A percentile compares a stretch with the other conserved stretches of the same genome.
Conservation (phyloP, 208 protist genomes). For the Blastocrithidia nonstop region DNA sequence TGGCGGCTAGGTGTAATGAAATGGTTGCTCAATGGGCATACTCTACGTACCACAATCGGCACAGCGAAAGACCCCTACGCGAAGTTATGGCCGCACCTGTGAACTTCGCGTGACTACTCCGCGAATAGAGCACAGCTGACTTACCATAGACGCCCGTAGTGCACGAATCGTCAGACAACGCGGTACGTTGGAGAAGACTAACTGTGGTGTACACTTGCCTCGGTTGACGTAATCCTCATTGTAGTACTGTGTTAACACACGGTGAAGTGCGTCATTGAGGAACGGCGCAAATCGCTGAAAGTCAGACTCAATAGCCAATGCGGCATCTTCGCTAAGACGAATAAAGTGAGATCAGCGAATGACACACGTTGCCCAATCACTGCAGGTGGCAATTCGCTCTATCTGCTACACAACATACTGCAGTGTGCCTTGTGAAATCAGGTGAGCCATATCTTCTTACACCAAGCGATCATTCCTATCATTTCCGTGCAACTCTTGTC, state of each 20-base stretch:
- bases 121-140: constrained; percentile 87
- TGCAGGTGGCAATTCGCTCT: constrained; percentile 64
- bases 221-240: constrained; percentile 64
- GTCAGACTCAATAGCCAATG: constrained; percentile 55
- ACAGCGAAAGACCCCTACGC: constrained; percentile 95
- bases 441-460: neutral
- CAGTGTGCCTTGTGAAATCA: constrained; percentile 3
- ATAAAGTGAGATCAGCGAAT: constrained; percentile 64
- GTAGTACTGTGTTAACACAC: constrained; percentile 70
- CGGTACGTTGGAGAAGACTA: constrained; percentile 78
- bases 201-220: constrained; percentile 38
- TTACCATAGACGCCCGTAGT: constrained; percentile 86
- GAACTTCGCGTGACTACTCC: constrained; percentile 98
- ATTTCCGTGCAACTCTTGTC: too few relatives aligned
- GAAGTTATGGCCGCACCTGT: constrained; percentile 97
- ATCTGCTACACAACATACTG: constrained; percentile 55
- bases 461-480: too few relatives aligned
- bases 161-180: constrained; percentile 87
- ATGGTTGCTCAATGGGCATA: constrained; percentile 91
- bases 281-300: constrained; percentile 68
- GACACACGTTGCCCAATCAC: constrained; percentile 66
- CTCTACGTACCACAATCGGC: constrained; percentile 88
- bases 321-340: constrained; percentile 56
- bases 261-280: constrained; percentile 52
- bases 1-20: constrained; percentile 96